These are phyloP conservation scores for Smithsoniella earleae DNA, from an alignment of 163 green algal genomes.

Conservation along the genomic window DNA sequence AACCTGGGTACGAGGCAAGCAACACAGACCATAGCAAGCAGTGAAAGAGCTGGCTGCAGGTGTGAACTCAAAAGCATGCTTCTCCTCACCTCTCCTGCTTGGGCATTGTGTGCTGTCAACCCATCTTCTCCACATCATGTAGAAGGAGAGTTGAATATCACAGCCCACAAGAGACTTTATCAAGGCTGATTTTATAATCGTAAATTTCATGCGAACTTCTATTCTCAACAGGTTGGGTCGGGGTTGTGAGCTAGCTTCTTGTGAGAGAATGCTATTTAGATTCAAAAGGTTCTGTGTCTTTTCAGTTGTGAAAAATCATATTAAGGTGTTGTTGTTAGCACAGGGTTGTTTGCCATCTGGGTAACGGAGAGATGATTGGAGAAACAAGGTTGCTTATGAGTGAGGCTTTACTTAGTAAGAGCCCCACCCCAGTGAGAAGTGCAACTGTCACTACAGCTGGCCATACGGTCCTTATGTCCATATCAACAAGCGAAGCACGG, in stretches of 20 bases:
- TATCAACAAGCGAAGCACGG: not conserved
- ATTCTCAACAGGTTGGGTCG: not conserved
- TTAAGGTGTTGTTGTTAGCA: not conserved
- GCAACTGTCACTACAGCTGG: not conserved
- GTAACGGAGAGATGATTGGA: conserved; percentile 15
- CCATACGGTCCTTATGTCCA: not conserved
- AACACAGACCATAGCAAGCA: not conserved
- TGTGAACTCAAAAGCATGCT: too few species aligned
- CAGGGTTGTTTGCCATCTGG: conserved; percentile 18
- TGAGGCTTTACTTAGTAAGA: not conserved
- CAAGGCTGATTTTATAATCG: too few species aligned
- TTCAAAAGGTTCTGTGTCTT: not conserved
- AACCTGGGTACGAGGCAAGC: not conserved
- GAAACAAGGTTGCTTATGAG: conserved; percentile 16
- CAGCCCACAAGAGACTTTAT: too few species aligned
- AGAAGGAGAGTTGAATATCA: too few species aligned
- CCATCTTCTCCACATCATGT: too few species aligned
- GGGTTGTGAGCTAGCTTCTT: not conserved
- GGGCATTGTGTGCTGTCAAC: too few species aligned
- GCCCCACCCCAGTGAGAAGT: not conserved
- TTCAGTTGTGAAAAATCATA: not conserved
- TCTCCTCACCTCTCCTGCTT: too few species aligned
- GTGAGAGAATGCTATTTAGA: not conserved
- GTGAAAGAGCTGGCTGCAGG: conserved; percentile 12
- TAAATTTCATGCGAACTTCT: too few species aligned